Conservation (phyloP, 208 protist genomes). For the Leishmania lainsoni region DNA sequence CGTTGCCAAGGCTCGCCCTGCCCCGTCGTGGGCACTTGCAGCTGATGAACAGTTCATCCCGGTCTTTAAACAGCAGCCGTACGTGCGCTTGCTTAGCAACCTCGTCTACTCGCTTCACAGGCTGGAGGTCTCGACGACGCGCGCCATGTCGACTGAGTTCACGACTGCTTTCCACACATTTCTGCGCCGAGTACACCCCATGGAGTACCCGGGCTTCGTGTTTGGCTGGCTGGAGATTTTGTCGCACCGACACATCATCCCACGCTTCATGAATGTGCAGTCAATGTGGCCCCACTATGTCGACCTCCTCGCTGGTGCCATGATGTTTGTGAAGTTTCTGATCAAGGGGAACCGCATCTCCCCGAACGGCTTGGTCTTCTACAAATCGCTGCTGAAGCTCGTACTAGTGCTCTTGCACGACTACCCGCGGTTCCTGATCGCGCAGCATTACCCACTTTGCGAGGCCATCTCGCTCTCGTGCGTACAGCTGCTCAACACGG, state of each 20-base stretch:
- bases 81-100: constrained; percentile 95
- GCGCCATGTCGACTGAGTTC: constrained; percentile 63
- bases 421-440: constrained; percentile 99
- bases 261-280: constrained; percentile 90
- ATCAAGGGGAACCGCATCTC: constrained; percentile 64
- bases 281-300: constrained; percentile 63
- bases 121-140: constrained; percentile 48
- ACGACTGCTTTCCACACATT: constrained; percentile 89
- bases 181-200: constrained; percentile 91
- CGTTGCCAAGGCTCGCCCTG: constrained; percentile 38
- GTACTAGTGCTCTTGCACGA: constrained; percentile 98
- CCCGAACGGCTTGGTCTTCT: constrained; percentile 80
- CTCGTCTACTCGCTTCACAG: constrained; percentile 89
- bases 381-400: constrained; percentile 92
- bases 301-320: constrained; percentile 68
- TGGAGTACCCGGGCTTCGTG: constrained; percentile 95
- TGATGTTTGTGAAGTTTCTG: constrained; percentile 81
- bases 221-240: constrained; percentile 99
- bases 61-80: constrained; percentile 97
- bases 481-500: constrained; percentile 98
- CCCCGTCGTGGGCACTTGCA: constrained; percentile 46
- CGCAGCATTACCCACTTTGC: constrained; percentile 97
- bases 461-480: constrained; percentile 96
- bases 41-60: constrained; percentile 62
- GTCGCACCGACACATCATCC: constrained; percentile 97